A percentile compares a stretch with the other conserved stretches of the same genome.
Evolutionary conservation across 2,329 filamentous ascomycete genomes (phyloP).

Genomic region (Rachicladosporium sp.): DNA sequence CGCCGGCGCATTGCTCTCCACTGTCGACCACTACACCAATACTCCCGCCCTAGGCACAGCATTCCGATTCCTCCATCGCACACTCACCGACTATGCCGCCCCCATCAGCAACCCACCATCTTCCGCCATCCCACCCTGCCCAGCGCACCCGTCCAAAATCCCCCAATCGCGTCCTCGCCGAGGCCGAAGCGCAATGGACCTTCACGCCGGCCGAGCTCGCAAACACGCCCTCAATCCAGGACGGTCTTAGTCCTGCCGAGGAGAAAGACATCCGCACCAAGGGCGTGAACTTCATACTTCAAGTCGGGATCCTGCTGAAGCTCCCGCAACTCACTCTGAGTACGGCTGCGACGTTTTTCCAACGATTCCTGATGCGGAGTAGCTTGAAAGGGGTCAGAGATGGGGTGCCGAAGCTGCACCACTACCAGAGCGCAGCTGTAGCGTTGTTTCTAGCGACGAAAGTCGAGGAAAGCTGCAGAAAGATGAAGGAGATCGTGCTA

Average conservation of each 20-base stretch:
- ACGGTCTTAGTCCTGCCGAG: slow-evolving; percentile 64
- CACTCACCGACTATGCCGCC: slow-evolving; percentile 8
- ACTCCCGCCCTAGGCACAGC: too few species aligned
- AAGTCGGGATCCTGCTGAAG: slow-evolving; percentile 84
- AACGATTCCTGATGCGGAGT: slow-evolving; percentile 86
- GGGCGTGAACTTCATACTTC: slow-evolving; percentile 91
- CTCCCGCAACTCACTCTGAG: slow-evolving; percentile 84
- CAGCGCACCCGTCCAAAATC: slow-evolving; percentile 23
- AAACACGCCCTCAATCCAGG: slow-evolving; percentile 71
- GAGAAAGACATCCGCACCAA: slow-evolving; percentile 76
- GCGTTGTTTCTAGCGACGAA: slow-evolving; percentile 91
- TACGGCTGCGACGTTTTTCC: slow-evolving; percentile 88
- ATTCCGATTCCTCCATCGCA: too few species aligned
- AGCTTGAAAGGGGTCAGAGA: slow-evolving; percentile 64
- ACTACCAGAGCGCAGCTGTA: slow-evolving; percentile 78
- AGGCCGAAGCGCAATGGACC: slow-evolving; percentile 65
- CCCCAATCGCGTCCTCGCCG: slow-evolving; percentile 36
- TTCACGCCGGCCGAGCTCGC: slow-evolving; percentile 74
- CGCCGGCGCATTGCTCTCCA: too few species aligned
- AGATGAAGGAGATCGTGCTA: slow-evolving; percentile 89
- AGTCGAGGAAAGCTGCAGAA: slow-evolving; percentile 90
- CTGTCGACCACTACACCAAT: too few species aligned
- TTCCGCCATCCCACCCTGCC: slow-evolving; percentile 30
- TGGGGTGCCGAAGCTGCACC: slow-evolving; percentile 59
- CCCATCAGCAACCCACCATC: slow-evolving; percentile 10